Percentiles rank a stretch among this genome's conserved stretches.
Evolutionary conservation across 1,284 basidiomycete genomes (phyloP).

Genomic region (Sporisorium graminicola): DNA sequence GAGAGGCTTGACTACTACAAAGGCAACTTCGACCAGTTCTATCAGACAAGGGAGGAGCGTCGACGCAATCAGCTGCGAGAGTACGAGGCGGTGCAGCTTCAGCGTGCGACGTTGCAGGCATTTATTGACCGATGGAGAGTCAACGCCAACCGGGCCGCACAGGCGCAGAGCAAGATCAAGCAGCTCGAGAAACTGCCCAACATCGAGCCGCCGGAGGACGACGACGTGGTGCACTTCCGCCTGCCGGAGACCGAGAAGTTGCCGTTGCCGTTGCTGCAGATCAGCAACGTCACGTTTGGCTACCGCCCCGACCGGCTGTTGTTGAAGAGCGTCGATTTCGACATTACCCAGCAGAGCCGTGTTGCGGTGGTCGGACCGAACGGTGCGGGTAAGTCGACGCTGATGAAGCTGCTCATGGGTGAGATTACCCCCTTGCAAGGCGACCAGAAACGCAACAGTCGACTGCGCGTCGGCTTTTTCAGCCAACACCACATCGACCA

Average conservation of each 20-base stretch:
- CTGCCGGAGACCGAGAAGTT: slow-evolving; percentile 77
- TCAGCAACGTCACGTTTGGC: slow-evolving; percentile 91
- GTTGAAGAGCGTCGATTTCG: slow-evolving; percentile 86
- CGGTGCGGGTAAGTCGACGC: slow-evolving; percentile 78
- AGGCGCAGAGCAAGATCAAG: slow-evolving; percentile 97
- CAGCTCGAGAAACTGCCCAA: slow-evolving; percentile 97
- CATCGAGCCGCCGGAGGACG: slow-evolving; percentile 85
- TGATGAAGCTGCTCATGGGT: slow-evolving; percentile 95
- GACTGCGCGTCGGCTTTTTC: slow-evolving; percentile 75
- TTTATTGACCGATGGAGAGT: slow-evolving; percentile 77
- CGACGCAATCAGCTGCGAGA: slow-evolving; percentile 86
- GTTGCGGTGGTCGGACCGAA: slow-evolving; percentile 67
- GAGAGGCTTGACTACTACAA: slow-evolving; percentile 95
- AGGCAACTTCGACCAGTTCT: slow-evolving; percentile 98
- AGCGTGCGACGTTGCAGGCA: slow-evolving; percentile 93
- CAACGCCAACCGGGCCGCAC: slow-evolving; percentile 71
- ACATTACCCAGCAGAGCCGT: slow-evolving; percentile 72
- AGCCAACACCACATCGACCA: slow-evolving; percentile 95
- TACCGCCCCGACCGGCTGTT: slow-evolving; percentile 86
- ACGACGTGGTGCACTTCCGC: slow-evolving; percentile 81
- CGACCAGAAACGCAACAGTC: slow-evolving; percentile 88
- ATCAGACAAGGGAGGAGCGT: slow-evolving; percentile 96
- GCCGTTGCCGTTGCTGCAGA: slow-evolving; percentile 93
- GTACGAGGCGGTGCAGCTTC: slow-evolving; percentile 88
- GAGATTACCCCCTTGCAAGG: slow-evolving; percentile 84